phyloP scores from a whole-genome alignment of 495 filamentous ascomycete genomes.

The Podospora conica region DNA sequence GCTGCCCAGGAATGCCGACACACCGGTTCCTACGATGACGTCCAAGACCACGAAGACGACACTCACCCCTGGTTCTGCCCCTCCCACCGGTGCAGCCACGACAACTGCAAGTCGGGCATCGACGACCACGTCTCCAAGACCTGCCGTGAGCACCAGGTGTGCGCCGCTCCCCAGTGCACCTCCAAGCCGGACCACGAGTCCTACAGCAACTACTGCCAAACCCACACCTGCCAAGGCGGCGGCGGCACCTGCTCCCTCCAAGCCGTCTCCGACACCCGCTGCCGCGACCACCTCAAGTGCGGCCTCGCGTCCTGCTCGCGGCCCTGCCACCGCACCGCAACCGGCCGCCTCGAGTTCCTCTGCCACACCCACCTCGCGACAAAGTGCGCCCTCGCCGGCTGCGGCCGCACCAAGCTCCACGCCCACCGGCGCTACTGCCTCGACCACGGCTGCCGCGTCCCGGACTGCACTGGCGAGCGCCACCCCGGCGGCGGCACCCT shows the following conservation, averaged over 20 bases:
- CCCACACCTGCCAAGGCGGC: conserved; percentile 7
- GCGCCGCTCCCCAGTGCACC: conserved; percentile 8
- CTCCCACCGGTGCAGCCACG: conserved; percentile 9
- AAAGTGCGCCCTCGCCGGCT: conserved; percentile 3
- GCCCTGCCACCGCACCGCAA: neutral
- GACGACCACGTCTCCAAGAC: conserved; percentile 6
- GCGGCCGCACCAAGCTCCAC: neutral
- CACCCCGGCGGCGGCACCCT: neutral
- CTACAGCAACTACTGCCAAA: conserved; percentile 6
- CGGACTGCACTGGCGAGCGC: conserved; percentile 1
- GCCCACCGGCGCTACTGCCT: conserved; percentile 5
- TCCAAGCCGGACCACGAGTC: neutral
- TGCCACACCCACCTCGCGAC: neutral
- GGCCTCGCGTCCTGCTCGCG: neutral
- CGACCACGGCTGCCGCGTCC: conserved; percentile 7
- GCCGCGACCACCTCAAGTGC: conserved; percentile 10
- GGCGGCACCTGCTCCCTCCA: neutral
- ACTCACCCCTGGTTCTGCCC: conserved; percentile 3
- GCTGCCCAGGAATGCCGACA: neutral
- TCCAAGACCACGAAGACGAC: neutral
- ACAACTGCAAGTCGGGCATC: conserved; percentile 1
- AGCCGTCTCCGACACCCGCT: conserved; percentile 3
- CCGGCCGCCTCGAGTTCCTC: neutral
- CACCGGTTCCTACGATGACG: neutral
- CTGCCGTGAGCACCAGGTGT: conserved; percentile 8